Percentiles rank a stretch among this genome's conserved stretches.
Conservation (phyloP, 495 filamentous ascomycete species). For the Penicillium waksmanii region DNA sequence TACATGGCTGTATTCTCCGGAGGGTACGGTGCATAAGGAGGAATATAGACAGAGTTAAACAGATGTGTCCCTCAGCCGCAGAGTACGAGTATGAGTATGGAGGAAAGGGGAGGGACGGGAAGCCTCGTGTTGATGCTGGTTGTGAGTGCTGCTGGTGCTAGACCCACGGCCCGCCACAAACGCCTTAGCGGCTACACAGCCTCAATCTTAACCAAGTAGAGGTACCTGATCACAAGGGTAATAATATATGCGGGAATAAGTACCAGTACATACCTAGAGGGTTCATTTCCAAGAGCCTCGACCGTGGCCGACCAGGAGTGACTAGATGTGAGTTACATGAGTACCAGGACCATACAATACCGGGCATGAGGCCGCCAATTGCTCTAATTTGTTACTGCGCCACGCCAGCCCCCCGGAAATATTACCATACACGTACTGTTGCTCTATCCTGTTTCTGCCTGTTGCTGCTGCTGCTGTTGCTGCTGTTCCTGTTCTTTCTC, state of each 20-base stretch:
- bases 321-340: neutral
- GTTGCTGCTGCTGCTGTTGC: neutral
- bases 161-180: constrained; percentile 35
- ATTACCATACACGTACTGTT: neutral
- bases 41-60: neutral
- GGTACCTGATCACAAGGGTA: neutral
- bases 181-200: constrained; percentile 40
- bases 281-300: constrained; percentile 35
- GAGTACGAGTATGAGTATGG: neutral
- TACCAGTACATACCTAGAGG: constrained; percentile 19
- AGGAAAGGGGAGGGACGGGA: constrained; percentile 8
- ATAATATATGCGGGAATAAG: neutral
- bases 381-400: neutral
- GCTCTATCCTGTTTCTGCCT: constrained; percentile 19
- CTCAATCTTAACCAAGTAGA: constrained; percentile 32
- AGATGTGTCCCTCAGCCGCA: constrained; percentile 13
- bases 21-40: constrained; percentile 2
- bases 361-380: neutral
- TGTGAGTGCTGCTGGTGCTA: neutral
- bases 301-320: constrained; percentile 18
- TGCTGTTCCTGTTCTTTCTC: neutral
- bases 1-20: constrained; percentile 3
- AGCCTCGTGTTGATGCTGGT: constrained; percentile 18
- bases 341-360: neutral
- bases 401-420: neutral